Evolutionary conservation across 345 rosid genomes (phyloP).

Genomic region (Syzygium oleosum): DNA sequence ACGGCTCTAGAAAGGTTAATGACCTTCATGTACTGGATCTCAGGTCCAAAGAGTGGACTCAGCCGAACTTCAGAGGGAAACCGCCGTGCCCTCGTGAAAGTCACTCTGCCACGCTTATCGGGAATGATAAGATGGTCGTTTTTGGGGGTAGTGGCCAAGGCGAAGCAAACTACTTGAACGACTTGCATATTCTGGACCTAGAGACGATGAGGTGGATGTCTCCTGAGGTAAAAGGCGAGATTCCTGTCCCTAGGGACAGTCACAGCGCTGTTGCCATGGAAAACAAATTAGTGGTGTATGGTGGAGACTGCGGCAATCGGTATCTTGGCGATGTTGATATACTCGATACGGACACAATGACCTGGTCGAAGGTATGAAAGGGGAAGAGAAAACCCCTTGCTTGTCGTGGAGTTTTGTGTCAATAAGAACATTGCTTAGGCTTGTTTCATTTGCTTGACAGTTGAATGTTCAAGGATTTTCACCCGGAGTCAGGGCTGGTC

Average conservation of each 20-base stretch:
- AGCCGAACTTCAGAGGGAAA: constrained; percentile 32
- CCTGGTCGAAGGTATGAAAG: constrained; percentile 52
- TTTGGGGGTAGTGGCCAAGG: constrained; percentile 88
- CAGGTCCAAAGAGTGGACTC: constrained; percentile 42
- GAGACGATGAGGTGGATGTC: constrained; percentile 57
- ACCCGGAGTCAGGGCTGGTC: constrained; percentile 72
- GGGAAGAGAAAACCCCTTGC: neutral
- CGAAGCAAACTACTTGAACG: constrained; percentile 65
- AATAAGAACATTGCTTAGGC: neutral
- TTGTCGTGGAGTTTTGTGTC: neutral
- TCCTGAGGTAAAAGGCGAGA: constrained; percentile 40
- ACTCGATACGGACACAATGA: constrained; percentile 35
- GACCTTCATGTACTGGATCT: constrained; percentile 59
- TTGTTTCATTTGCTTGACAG: constrained; percentile 18
- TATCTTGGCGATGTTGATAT: constrained; percentile 56
- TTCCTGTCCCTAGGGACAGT: constrained; percentile 71
- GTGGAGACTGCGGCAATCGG: constrained; percentile 68
- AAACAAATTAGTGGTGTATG: constrained; percentile 45
- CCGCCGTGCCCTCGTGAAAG: constrained; percentile 65
- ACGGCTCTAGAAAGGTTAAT: constrained; percentile 64
- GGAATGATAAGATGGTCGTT: constrained; percentile 35
- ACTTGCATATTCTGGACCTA: constrained; percentile 56
- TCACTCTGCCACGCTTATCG: constrained; percentile 58
- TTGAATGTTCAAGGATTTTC: constrained; percentile 37
- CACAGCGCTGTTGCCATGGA: constrained; percentile 48